These are phyloP conservation scores for Blastocystis sp. DNA, from an alignment of 352 stramenopile genomes.

Conservation along the genomic window DNA sequence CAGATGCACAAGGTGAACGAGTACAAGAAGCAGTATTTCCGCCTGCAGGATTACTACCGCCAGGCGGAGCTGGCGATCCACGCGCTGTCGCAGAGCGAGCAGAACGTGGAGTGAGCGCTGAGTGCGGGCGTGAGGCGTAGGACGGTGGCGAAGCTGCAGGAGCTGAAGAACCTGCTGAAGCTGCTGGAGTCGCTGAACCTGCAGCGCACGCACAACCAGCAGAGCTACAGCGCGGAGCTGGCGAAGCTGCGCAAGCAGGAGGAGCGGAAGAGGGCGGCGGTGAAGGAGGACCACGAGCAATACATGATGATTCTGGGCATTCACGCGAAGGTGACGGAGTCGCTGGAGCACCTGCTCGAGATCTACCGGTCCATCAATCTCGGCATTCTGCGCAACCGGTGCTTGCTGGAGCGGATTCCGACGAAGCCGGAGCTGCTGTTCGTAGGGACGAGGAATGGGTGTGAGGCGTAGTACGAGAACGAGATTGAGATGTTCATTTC, in stretches of 20 bases:
- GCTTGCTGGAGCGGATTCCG: slow-evolving; percentile 48
- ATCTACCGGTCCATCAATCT: slow-evolving; percentile 56
- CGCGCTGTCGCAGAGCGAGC: background rate
- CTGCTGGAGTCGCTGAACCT: slow-evolving; percentile 45
- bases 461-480: slow-evolving; percentile 46
- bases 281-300: slow-evolving; percentile 34
- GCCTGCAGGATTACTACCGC: slow-evolving; percentile 31
- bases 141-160: slow-evolving; percentile 47
- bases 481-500: slow-evolving; percentile 54
- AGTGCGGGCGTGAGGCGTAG: background rate
- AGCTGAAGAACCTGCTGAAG: slow-evolving; percentile 34
- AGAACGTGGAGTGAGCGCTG: background rate
- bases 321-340: slow-evolving; percentile 23
- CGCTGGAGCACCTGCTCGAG: background rate
- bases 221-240: slow-evolving; percentile 29
- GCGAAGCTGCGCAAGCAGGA: background rate
- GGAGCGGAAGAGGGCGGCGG: background rate
- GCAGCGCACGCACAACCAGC: slow-evolving; percentile 14
- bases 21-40: background rate
- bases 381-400: slow-evolving; percentile 29
- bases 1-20: background rate
- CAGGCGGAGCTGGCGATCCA: slow-evolving; percentile 25
- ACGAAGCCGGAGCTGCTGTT: slow-evolving; percentile 51
- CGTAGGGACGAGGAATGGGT: background rate
- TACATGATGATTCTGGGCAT: slow-evolving; percentile 41